Conservation (phyloP, 2,329 filamentous ascomycete genomes). For the Arthrobotrys musiformis region DNA sequence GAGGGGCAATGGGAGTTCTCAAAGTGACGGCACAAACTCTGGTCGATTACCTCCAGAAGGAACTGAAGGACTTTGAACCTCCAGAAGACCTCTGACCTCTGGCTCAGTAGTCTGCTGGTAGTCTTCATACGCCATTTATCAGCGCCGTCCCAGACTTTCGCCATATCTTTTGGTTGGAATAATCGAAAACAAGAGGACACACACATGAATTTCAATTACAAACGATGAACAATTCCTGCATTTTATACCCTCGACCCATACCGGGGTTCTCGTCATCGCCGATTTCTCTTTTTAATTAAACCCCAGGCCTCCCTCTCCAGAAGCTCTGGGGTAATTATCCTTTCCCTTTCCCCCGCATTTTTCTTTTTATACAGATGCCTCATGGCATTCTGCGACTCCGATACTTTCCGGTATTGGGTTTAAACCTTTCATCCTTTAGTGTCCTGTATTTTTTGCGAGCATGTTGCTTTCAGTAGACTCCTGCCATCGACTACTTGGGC, state of each 20-base stretch:
- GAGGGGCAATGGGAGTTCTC: constrained; percentile 58
- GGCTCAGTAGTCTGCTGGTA: background rate
- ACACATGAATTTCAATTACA: background rate
- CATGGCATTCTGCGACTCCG: background rate
- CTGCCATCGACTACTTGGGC: background rate
- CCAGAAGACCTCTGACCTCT: constrained; percentile 56
- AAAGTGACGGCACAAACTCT: constrained; percentile 59
- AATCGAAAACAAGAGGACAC: background rate
- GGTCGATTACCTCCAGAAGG: constrained; percentile 59
- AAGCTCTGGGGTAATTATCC: background rate
- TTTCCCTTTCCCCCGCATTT: background rate
- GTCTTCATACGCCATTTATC: background rate
- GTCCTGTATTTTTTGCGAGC: constrained; percentile 54
- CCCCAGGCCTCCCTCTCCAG: background rate
- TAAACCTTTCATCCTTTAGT: constrained; percentile 4
- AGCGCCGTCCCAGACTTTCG: background rate
- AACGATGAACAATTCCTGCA: background rate
- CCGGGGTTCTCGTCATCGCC: background rate
- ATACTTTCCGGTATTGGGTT: background rate
- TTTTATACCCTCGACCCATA: background rate
- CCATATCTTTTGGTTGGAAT: background rate
- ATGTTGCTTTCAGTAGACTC: constrained; percentile 41
- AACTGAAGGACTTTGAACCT: constrained; percentile 58
- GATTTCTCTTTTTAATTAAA: background rate
- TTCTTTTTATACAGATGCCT: background rate